Percentiles rank a stretch among this genome's conserved stretches.
These are phyloP conservation scores for Plantago coronopus DNA, from an alignment of 305 asterid species.

Conservation along the genomic window DNA sequence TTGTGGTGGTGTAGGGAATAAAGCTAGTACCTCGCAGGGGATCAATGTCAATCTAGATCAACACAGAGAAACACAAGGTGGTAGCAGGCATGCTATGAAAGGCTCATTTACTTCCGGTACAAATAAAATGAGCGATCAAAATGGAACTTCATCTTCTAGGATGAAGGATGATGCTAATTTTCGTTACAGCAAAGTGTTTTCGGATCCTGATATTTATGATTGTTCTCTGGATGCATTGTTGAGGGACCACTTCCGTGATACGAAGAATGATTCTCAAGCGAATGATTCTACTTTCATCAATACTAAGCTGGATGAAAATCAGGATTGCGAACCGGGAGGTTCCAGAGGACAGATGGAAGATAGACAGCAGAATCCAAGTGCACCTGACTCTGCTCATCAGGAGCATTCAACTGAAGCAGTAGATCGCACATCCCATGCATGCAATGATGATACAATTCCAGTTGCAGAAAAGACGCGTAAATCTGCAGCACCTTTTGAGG, in stretches of 20 bases:
- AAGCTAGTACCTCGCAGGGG: slow-evolving; percentile 28
- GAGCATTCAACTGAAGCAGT: slow-evolving; percentile 22
- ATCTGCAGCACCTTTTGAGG: slow-evolving; percentile 14
- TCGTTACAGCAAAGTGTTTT: slow-evolving; percentile 17
- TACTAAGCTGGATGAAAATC: slow-evolving; percentile 18
- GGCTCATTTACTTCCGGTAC: slow-evolving; percentile 21
- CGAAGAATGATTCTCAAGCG: slow-evolving; percentile 18
- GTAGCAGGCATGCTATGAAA: slow-evolving; percentile 24
- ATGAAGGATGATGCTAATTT: slow-evolving; percentile 22
- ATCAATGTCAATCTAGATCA: slow-evolving; percentile 23
- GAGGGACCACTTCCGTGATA: slow-evolving; percentile 5
- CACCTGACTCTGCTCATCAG: slow-evolving; percentile 20
- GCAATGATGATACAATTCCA: slow-evolving; percentile 21
- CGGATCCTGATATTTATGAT: slow-evolving; percentile 20
- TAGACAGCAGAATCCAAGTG: slow-evolving; percentile 14
- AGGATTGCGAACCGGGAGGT: slow-evolving; percentile 29
- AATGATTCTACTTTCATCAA: slow-evolving; percentile 23
- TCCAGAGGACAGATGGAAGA: slow-evolving; percentile 22
- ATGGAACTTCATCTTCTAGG: slow-evolving; percentile 24
- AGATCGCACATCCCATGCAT: slow-evolving; percentile 16
- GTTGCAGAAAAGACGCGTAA: slow-evolving; percentile 24
- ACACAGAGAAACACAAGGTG: slow-evolving; percentile 27
- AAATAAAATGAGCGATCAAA: slow-evolving; percentile 24
- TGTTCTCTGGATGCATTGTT: slow-evolving; percentile 13
- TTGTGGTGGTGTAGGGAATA: slow-evolving; percentile 34